A percentile compares a stretch with the other conserved stretches of the same genome.
Conservation (phyloP, 345 rosid species). For the Viola odorata region DNA sequence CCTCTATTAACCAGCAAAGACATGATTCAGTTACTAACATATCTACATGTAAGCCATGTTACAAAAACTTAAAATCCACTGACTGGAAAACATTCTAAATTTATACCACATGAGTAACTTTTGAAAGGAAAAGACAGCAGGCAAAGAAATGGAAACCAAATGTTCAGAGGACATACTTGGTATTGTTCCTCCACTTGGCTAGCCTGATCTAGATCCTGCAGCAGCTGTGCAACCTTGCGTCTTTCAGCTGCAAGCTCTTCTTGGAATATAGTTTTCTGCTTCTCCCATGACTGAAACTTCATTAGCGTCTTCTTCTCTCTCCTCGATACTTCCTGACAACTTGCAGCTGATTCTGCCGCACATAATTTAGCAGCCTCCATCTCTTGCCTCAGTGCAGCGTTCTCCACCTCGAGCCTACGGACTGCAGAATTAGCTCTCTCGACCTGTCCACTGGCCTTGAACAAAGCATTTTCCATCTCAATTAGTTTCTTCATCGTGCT, state of each 20-base stretch:
- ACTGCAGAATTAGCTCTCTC: conserved; percentile 65
- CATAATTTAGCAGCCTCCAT: conserved; percentile 65
- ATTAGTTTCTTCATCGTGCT: conserved; percentile 71
- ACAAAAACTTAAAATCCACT: conserved; percentile 1
- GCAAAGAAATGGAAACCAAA: conserved; percentile 5
- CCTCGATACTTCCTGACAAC: conserved; percentile 63
- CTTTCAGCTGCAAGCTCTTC: conserved; percentile 68
- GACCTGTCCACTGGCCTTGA: conserved; percentile 74
- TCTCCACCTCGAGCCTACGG: conserved; percentile 75
- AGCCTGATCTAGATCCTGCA: conserved; percentile 48
- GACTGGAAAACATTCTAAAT: conserved; percentile 2
- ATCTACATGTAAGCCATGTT: not conserved
- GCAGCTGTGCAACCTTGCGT: conserved; percentile 41
- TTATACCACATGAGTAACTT: not conserved
- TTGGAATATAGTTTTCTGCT: conserved; percentile 57
- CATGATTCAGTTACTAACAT: conserved; percentile 12
- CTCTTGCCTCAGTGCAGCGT: conserved; percentile 54
- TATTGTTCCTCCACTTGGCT: conserved; percentile 38
- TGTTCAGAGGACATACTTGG: conserved; percentile 41
- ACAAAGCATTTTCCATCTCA: conserved; percentile 82
- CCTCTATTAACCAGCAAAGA: conserved; percentile 9
- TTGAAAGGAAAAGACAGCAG: conserved; percentile 2
- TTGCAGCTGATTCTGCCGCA: conserved; percentile 66
- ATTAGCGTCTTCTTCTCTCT: conserved; percentile 63
- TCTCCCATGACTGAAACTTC: conserved; percentile 75